Evolutionary conservation across 768 basidiomycete species (phyloP), one percentile per base, ranked within the genome.

Genomic region (Rhizopogon rudus): DNA sequence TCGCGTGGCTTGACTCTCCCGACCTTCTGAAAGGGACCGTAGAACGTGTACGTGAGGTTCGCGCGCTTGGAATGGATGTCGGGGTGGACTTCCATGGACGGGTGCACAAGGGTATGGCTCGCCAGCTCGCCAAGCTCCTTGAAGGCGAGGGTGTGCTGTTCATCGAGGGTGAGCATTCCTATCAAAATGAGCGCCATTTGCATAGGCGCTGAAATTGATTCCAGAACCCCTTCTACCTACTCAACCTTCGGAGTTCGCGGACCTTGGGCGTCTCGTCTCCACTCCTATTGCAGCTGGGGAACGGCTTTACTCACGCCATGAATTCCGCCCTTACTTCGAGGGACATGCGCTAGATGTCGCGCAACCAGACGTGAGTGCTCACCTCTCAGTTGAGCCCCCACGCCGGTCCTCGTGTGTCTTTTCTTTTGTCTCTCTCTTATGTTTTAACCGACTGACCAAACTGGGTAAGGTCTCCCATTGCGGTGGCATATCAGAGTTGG

Each of bases 41-140:
- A 14, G 66, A 75, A 13, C 80, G 84, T 8, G 76, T 88, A 14
- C 71, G 73, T 56, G 75, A 78, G 25, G 75, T 84, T 40, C 76
- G 77, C 33, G 63, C 75, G 2, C 64, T 83, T 3, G 84, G 82
- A 10, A 64, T 87, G 41, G 84, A 88, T 59, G 83, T 86, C 4
- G 85, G 82, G 5, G 67, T 86, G 20, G 85, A 88, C 61, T 88
- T 88, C 67, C 86, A 86, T 60, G 86, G 87, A 25, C 75, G 86
- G 12, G 70, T 87, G 20, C 86, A 87, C 64, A 85, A 82, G 60
- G 79, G 81, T 3, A 83, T 87, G 76, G 83, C 85, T 16, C 86
- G 82, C 60, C 86, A 86, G 63, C 77, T 88, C 8, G 84, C 82
- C 6, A 77, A 75, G 48, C 67, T 79, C 2, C 74, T 88, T 6